These are phyloP conservation scores for Trichoderma pleuroti DNA, from an alignment of 2,329 filamentous ascomycete genomes.

Conservation along the genomic window DNA sequence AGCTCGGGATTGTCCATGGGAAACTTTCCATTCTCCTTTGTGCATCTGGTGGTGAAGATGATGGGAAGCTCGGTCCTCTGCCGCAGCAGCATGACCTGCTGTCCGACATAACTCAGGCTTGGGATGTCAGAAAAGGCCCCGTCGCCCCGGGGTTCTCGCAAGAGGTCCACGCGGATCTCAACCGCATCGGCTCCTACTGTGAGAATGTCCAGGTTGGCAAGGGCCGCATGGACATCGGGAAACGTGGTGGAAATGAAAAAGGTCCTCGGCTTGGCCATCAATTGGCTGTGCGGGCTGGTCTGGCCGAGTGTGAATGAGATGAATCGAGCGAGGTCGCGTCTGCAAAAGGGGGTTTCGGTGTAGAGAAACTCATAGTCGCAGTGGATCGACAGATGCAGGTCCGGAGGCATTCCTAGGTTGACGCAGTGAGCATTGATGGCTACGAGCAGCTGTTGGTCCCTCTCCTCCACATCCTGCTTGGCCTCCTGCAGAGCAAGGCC, in stretches of 20 bases:
- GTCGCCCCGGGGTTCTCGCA: slow-evolving; percentile 66
- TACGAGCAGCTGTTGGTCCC: slow-evolving; percentile 58
- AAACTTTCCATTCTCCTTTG: slow-evolving; percentile 76
- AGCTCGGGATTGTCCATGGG: slow-evolving; percentile 75
- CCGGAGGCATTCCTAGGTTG: slow-evolving; percentile 65
- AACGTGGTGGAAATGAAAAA: slow-evolving; percentile 88
- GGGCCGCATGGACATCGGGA: slow-evolving; percentile 75
- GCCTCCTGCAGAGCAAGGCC: slow-evolving; percentile 60
- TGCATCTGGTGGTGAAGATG: slow-evolving; percentile 82
- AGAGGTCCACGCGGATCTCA: slow-evolving; percentile 77
- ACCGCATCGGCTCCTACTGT: slow-evolving; percentile 84
- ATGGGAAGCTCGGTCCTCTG: slow-evolving; percentile 86
- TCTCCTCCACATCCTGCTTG: slow-evolving; percentile 53
- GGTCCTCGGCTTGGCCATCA: slow-evolving; percentile 74
- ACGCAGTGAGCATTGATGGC: slow-evolving; percentile 76
- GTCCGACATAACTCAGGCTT: slow-evolving; percentile 77
- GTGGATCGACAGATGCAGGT: slow-evolving; percentile 58
- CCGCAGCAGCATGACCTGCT: slow-evolving; percentile 79
- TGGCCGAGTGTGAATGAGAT: slow-evolving; percentile 77
- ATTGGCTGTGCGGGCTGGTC: slow-evolving; percentile 70
- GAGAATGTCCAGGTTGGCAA: slow-evolving; percentile 81
- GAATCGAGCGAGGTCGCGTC: slow-evolving; percentile 74
- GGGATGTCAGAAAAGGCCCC: slow-evolving; percentile 63
- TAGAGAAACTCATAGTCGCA: slow-evolving; percentile 89
- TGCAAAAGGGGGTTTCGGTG: slow-evolving; percentile 66